A percentile compares a stretch with the other conserved stretches of the same genome.
Evolutionary conservation across 257 asterid genomes (phyloP).

Genomic region (Gentiana straminea): DNA sequence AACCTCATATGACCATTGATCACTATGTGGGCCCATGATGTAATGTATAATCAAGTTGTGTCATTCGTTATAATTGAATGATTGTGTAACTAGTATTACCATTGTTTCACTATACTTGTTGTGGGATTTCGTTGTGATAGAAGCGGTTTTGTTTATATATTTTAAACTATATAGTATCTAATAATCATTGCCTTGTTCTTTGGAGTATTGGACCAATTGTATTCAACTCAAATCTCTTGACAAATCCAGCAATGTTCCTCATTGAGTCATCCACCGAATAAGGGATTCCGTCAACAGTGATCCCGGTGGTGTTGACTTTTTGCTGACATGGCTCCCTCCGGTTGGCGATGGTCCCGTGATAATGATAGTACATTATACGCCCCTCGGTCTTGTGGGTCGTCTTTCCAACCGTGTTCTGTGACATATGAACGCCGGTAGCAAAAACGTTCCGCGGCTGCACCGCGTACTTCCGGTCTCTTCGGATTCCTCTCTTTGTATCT

Average conservation of each 20-base stretch:
- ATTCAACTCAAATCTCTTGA: slow-evolving; percentile 62
- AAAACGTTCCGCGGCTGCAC: slow-evolving; percentile 69
- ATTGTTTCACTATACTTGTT: too few species aligned
- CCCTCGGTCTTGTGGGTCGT: slow-evolving; percentile 58
- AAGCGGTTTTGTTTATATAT: too few species aligned
- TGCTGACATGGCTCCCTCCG: slow-evolving; percentile 59
- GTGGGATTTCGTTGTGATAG: too few species aligned
- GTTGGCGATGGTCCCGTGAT: slow-evolving; percentile 64
- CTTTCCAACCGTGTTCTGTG: slow-evolving; percentile 58
- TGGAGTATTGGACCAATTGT: slow-evolving; percentile 50
- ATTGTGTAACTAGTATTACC: too few species aligned
- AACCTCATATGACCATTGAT: too few species aligned
- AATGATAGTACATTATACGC: slow-evolving; percentile 58
- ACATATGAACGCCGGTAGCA: slow-evolving; percentile 80
- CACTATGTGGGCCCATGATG: too few species aligned
- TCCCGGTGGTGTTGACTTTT: slow-evolving; percentile 28
- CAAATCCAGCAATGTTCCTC: slow-evolving; percentile 54
- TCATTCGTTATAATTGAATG: too few species aligned
- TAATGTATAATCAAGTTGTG: too few species aligned
- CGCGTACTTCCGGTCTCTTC: slow-evolving; percentile 67
- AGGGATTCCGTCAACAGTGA: slow-evolving; percentile 37
- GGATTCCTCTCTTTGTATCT: slow-evolving; percentile 45
- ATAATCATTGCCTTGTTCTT: slow-evolving; percentile 41
- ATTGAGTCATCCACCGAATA: slow-evolving; percentile 42
- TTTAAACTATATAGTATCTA: background rate